Base-by-base conservation (phyloP, 306 rosid species). In the Vicia villosa region DNA sequence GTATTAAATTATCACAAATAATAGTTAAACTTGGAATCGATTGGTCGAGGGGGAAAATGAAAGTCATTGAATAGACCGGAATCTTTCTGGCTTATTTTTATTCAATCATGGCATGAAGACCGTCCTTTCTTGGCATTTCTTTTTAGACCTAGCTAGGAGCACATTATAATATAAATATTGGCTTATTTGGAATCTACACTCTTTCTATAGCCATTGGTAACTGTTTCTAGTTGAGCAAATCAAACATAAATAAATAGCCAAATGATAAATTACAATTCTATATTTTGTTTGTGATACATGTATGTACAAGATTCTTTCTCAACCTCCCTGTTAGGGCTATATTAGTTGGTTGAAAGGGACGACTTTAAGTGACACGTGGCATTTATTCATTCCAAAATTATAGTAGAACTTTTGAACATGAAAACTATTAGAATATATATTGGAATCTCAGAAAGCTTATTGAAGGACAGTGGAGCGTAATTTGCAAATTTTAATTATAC, bases 101-200 rank as follows among this genome's bases (percentile, higher is more conserved):
- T 55, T 71, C 19, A 11, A 50, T 59, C n/a, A 30, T 56, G 42
- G 41, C 38, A 19, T 37, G 62, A 36, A 7, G 28, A 59, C 72
- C 76, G 76, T 70, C 76, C 72, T 41, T 69, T 13, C 10, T 72
- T 65, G 77, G 37, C 69, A 47, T 66, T 72, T 78, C 16, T 10
- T 37, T 57, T 43, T 70, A 62, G 77, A 70, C 19, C 26, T 37
- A 34, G 8, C 38, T 34, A 34, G 38, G 38, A 34, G 8, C 56
- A 3, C 28, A 21, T 24, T 21, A 55, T 10, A 8, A 10, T 13
- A n/a, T 15, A 17, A 13, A 34, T 68, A 22, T 47, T 28, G 6
- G 28, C 24, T 37, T 10, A 57, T 38, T 37, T 34, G 37, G 56
- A 32, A 55, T 58, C 43, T 22, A 37, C 41, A 57, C 13, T 50